Base-by-base conservation (phyloP, 1,284 basidiomycete genomes). In the Pyrrhoderma noxium region DNA sequence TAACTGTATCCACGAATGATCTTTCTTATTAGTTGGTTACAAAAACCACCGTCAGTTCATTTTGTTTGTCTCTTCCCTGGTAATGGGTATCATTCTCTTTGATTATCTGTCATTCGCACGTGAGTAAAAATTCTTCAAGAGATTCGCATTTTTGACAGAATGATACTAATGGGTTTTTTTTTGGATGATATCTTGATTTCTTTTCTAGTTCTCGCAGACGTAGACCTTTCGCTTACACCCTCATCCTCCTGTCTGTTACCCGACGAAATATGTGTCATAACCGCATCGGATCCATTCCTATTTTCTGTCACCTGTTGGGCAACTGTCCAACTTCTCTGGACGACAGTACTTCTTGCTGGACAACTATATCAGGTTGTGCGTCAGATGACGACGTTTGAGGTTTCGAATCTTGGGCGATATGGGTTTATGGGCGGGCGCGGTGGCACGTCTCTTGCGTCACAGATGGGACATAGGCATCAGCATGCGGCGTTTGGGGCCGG, bases 361-460 rank as follows among this genome's bases (percentile, higher is more conserved):
- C 96, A 99, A 62, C 72, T 85, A 37, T 96, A 90, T 88, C 95
- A 98, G 68, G 80, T 98, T 49, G 79, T 85, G 8, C 78, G 88
- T 16, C 95, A 99, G 64, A 91, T 99, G 81, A 99, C 95, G 0
- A 97, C 95, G 0, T 78, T 96, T 52, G 95, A 99, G 64, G 90
- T 98, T 3, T 88, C 85, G 53, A 99, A 99, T 64, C 80, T 98
- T 2, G 93, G 94, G 0, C 77, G 95, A 45, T 97, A 87, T 62
- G 95, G 96, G 2, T 98, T 85, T 71, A 97, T 99, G 93, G 96
- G 95, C 44, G 93, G 93, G 0, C 82, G 89, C 25, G 92, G 90
- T 0, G 89, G 90, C 3, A 77, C 77, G 1, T 79, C 74, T 48
- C 66, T 87, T 16, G 67, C 67, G 43, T 73, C 73, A 27, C 87